Conservation (phyloP, 2,329 filamentous ascomycete genomes). For the Cercospora zeina region DNA sequence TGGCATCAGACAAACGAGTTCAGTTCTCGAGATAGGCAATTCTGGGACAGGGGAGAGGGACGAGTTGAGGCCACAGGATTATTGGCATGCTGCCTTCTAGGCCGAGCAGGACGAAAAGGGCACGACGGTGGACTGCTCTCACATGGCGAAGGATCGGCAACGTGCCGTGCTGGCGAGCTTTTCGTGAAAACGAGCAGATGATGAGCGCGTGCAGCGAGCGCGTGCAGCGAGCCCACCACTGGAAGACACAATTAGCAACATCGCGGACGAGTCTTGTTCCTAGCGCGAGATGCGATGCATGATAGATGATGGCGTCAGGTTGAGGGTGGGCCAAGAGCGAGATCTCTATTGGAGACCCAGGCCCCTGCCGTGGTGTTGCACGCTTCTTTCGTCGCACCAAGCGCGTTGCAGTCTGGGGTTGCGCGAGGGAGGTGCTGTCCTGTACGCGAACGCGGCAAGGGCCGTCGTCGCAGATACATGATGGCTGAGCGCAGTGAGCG, state of each 20-base stretch:
- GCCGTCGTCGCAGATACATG: background rate
- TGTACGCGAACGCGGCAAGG: constrained; percentile 1
- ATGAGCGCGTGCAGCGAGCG: constrained; percentile 11
- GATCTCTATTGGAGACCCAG: constrained; percentile 20
- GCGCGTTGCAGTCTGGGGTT: constrained; percentile 1
- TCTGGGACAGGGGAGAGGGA: constrained; percentile 1
- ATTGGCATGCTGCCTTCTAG: background rate
- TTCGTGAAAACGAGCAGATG: background rate
- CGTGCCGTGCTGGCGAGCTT: background rate
- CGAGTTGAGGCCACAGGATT: background rate
- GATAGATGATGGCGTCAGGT: constrained; percentile 17
- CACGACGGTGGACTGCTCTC: background rate
- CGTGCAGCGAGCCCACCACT: constrained; percentile 15
- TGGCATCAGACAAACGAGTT: constrained; percentile 8
- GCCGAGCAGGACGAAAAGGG: background rate
- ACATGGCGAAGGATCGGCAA: constrained; percentile 15
- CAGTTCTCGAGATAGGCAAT: background rate
- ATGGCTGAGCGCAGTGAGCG: background rate
- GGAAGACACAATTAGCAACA: constrained; percentile 19
- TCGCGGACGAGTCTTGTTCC: constrained; percentile 11
- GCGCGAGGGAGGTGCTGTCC: background rate
- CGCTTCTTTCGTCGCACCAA: background rate
- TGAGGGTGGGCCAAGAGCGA: constrained; percentile 11
- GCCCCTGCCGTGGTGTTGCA: background rate
- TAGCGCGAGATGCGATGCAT: constrained; percentile 23